These are phyloP conservation scores for Chlamydomonas incerta DNA, from an alignment of 139 green algal species.

Conservation along the genomic window DNA sequence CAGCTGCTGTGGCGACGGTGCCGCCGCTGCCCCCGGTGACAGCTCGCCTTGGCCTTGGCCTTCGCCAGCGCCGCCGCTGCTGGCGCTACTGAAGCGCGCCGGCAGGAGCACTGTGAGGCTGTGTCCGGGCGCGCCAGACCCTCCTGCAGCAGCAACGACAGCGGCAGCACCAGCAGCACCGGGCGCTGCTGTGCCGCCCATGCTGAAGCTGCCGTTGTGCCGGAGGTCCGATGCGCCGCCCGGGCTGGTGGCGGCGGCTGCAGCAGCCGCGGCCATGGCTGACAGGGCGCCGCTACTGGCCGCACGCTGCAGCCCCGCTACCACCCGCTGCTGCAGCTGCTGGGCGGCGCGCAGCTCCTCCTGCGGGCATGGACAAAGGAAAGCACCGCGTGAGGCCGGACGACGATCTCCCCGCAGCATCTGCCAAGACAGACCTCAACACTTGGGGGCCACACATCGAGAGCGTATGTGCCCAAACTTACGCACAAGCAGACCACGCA, in stretches of 20 bases:
- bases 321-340: slow-evolving; percentile 4
- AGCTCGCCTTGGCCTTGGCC: not conserved
- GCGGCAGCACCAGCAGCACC: no score
- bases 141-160: no score
- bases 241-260: not conserved
- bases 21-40: not conserved
- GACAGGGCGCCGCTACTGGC: not conserved
- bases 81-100: no score
- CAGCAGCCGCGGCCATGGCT: not conserved
- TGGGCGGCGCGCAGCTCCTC: not conserved
- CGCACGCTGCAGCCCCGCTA: not conserved
- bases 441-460: not conserved
- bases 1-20: not conserved
- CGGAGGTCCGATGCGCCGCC: not conserved
- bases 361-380: not conserved
- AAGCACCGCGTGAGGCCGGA: no score
- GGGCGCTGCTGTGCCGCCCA: no score
- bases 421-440: no score
- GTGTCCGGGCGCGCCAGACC: no score
- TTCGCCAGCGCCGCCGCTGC: not conserved
- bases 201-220: not conserved
- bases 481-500: not conserved
- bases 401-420: no score
- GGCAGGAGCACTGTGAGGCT: no score
- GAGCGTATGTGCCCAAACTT: not conserved